A percentile compares a stretch with the other conserved stretches of the same genome.
These are phyloP conservation scores for Capronia epimyces DNA, from an alignment of 2,329 filamentous ascomycete species.

Conservation along the genomic window DNA sequence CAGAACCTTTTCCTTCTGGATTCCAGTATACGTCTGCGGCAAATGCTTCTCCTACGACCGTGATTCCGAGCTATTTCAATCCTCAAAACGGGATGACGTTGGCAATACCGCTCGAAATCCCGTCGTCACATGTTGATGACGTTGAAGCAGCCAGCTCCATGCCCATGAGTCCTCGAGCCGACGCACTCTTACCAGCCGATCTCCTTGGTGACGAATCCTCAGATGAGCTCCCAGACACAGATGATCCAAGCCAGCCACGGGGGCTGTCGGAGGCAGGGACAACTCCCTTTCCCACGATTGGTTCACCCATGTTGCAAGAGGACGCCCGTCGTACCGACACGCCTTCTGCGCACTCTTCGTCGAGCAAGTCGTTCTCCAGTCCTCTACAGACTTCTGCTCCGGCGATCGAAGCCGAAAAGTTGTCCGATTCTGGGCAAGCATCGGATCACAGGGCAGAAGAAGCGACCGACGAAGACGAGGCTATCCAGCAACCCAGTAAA, in stretches of 20 bases:
- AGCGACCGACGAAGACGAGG: conserved; percentile 6
- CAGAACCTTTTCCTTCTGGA: conserved; percentile 38
- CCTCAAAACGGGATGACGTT: conserved; percentile 59
- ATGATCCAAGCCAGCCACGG: conserved; percentile 15
- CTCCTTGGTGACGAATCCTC: conserved; percentile 52
- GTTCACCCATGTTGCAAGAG: conserved; percentile 17
- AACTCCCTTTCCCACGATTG: conserved; percentile 23
- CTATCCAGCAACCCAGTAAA: conserved; percentile 18
- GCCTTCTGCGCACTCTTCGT: conserved; percentile 43
- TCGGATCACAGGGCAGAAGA: conserved; percentile 17
- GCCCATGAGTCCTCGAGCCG: conserved; percentile 60
- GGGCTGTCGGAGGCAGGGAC: conserved; percentile 7
- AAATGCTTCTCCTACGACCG: conserved; percentile 48
- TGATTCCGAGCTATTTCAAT: conserved; percentile 54
- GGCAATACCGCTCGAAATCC: conserved; percentile 39
- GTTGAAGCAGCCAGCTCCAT: conserved; percentile 53
- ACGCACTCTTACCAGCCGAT: conserved; percentile 56
- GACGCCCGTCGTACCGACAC: conserved; percentile 37
- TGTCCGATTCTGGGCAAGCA: conserved; percentile 32
- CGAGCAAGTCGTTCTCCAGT: conserved; percentile 44
- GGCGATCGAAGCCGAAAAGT: conserved; percentile 36
- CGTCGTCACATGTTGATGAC: conserved; percentile 37
- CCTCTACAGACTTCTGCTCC: conserved; percentile 41
- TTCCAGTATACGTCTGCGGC: conserved; percentile 44
- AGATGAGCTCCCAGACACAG: conserved; percentile 31